These are phyloP conservation scores for Onygenales sp. DNA, from an alignment of 2,329 filamentous ascomycete species.

Conservation along the genomic window DNA sequence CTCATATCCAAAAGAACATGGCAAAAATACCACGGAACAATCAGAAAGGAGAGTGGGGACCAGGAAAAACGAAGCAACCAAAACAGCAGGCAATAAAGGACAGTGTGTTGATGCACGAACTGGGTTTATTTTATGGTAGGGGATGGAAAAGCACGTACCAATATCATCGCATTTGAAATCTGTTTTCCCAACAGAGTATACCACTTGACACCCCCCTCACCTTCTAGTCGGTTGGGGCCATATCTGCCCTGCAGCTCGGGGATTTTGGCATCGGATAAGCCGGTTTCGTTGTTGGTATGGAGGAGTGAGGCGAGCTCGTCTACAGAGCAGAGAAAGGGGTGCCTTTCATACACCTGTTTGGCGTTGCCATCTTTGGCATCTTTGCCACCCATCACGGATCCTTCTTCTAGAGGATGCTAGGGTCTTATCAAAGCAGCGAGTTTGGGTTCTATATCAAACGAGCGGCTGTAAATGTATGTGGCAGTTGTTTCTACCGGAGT, in stretches of 20 bases:
- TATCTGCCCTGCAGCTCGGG: constrained; percentile 36
- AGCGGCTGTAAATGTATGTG: background rate
- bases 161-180: constrained; percentile 46
- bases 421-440: background rate
- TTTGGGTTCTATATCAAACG: background rate
- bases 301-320: constrained; percentile 35
- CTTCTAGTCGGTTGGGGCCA: constrained; percentile 42
- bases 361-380: constrained; percentile 6
- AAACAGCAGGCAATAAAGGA: background rate
- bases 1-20: background rate
- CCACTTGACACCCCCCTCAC: constrained; percentile 36
- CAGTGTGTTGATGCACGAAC: background rate
- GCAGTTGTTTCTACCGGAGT: background rate
- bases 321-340: constrained; percentile 25
- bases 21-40: background rate
- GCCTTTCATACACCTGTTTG: constrained; percentile 20
- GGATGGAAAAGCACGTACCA: constrained; percentile 25
- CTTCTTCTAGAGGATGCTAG: background rate
- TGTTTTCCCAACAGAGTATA: constrained; percentile 43
- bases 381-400: constrained; percentile 8
- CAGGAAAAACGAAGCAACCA: background rate
- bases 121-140: background rate
- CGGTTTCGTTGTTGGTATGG: constrained; percentile 39
- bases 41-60: background rate
- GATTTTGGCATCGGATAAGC: constrained; percentile 36